A percentile compares a stretch with the other conserved stretches of the same genome.
phyloP scores from a whole-genome alignment of 164 flowering plant species.

The Annona cherimola region DNA sequence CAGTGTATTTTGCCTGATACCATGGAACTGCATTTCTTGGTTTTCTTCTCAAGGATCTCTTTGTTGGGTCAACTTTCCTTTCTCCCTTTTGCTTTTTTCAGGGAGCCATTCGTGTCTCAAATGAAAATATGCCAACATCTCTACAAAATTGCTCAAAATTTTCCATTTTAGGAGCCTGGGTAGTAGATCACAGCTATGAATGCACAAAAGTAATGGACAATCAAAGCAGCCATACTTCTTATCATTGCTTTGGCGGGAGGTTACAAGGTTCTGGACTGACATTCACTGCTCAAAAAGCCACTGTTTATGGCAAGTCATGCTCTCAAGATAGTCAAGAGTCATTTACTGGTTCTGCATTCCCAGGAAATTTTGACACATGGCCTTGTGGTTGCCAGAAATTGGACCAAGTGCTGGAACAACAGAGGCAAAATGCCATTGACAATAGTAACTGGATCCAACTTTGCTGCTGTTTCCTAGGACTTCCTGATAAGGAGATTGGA shows the following conservation, averaged over 20 bases:
- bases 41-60: background rate
- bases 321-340: slow-evolving; percentile 8
- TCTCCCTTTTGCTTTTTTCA: slow-evolving; percentile 15
- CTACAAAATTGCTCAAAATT: slow-evolving; percentile 56
- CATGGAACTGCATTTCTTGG: background rate
- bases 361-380: slow-evolving; percentile 10
- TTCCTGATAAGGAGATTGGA: slow-evolving; percentile 13
- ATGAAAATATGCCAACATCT: slow-evolving; percentile 43
- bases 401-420: slow-evolving; percentile 25
- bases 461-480: slow-evolving; percentile 19
- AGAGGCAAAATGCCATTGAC: slow-evolving; percentile 21
- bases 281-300: slow-evolving; percentile 7
- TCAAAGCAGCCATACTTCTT: background rate
- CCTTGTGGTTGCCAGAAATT: slow-evolving; percentile 36
- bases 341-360: slow-evolving; percentile 1
- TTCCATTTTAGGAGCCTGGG: slow-evolving; percentile 48
- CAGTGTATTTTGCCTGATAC: background rate
- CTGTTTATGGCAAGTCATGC: slow-evolving; percentile 4
- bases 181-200: slow-evolving; percentile 12
- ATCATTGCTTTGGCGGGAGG: slow-evolving; percentile 11
- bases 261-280: slow-evolving; percentile 14
- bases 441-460: slow-evolving; percentile 49
- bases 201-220: background rate
- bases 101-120: slow-evolving; percentile 40
- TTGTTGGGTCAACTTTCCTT: background rate